Evolutionary conservation across 108 stramenopile genomes (phyloP), one percentile per base, ranked within the genome.

Genomic region (Cyclotella choctawhatcheeana): DNA sequence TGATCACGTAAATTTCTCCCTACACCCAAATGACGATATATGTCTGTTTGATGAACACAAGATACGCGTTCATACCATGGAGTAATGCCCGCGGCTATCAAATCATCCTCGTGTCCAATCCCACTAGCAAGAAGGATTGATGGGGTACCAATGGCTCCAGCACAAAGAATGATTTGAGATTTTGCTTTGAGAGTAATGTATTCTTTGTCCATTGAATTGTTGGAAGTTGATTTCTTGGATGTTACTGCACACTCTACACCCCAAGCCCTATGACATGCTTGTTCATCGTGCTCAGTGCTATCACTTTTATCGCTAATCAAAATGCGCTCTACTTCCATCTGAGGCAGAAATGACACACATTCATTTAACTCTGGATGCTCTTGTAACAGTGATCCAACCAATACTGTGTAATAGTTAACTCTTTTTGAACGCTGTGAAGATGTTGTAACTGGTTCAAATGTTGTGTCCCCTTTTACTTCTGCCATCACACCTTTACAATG

Each of bases 71-170:
- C 32, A 52, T 52, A 52, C 74, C 81, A 64, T 21, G 78, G 84
- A 40, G 22, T 51, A 45, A 84, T 82, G n/a, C 74, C 84, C 27
- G 58, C 71, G 3, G 26, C 31, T 45, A 10, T 47, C 25, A 83
- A 74, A 51, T 83, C 83, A 30, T 73, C 69, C 37, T 64, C 64
- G 30, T 56, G 47, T 24, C 89, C 88, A 32, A 91, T 82, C 16
- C 88, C 87, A 60, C 85, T 86, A 29, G 71, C 68, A 68, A 91
- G 50, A 12, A 93, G 62, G 13, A 93, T 61, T 0, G 88, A 80
- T 22, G 92, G 92, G 34, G 73, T 85, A 43, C 81, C 86, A 25
- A 93, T 85, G 34, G 89, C 89, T 16, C 92, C 92, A 31, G 87
- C 79, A 53, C 85, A 88, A 13, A 93, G 35, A 43, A 91, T 82